Evolutionary conservation across 495 filamentous ascomycete species (phyloP), one percentile per base, ranked within the genome.

Genomic region (Chaetomium cochliodes): DNA sequence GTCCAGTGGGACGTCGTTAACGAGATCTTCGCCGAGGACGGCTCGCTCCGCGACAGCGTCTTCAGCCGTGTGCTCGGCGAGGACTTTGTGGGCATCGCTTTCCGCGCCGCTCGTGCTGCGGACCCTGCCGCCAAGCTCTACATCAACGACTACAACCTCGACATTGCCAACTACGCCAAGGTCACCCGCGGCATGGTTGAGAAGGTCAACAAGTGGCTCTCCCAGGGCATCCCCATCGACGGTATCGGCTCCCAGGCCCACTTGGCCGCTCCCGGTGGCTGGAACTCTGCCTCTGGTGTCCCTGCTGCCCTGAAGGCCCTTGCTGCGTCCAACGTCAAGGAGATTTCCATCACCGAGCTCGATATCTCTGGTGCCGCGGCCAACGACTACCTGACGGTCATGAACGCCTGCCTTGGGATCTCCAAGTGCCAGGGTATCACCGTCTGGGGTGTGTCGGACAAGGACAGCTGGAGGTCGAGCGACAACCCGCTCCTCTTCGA

Each of bases 391-490:
- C 77, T 82, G 41, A 79, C 84, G 44, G 81, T 87, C 58, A 81
- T 84, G 66, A 85, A 89, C 23, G 87, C 86, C 41, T 91, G 88
- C 65, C 72, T 89, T 46, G 73, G 79, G 63, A 78, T 85, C 67
- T 61, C 78, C 5, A 87, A 85, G 72, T 91, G 89, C 71, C 82
- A 90, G 23, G 89, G 88, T 59, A 85, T 92, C 67, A 90, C 88
- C 23, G 87, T 88, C 49, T 92, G 89, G 89, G 88, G 88, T 69
- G 85, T 92, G 11, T 78, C 84, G 61, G 89, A 91, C 69, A 73
- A 75, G 44, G 86, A 86, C 74, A 78, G 79, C 72, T 92, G 89
- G 89, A 81, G 88, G 60, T 77, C 86, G 7, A 70, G 68, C 58
- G 76, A 63, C 60, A 83, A 77, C 67, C 87, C 87, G 20, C 76